phyloP scores from a whole-genome alignment of 495 filamentous ascomycete genomes.

The Penicillium coprophilum region DNA sequence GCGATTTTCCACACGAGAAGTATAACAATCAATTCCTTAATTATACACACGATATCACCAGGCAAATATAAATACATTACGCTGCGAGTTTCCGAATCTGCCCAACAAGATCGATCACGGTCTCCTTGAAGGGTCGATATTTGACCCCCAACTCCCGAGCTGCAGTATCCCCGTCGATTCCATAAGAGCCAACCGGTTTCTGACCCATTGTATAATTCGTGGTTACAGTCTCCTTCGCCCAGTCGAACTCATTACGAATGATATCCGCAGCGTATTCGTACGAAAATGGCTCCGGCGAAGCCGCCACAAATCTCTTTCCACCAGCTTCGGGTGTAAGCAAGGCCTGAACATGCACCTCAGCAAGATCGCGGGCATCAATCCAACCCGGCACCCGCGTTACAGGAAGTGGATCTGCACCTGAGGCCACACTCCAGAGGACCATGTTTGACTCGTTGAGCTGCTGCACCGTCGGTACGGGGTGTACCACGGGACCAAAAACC shows the following conservation, averaged over 20 bases:
- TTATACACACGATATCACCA: no score
- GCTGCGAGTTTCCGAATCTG: slow-evolving; percentile 65
- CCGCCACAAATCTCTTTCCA: slow-evolving; percentile 38
- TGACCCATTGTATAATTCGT: slow-evolving; percentile 31
- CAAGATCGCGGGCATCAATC: slow-evolving; percentile 49
- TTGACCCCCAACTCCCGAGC: slow-evolving; percentile 38
- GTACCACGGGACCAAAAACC: slow-evolving; percentile 47
- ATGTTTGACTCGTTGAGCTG: slow-evolving; percentile 42
- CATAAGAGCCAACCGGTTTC: slow-evolving; percentile 26
- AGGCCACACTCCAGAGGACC: slow-evolving; percentile 36
- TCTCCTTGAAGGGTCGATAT: slow-evolving; percentile 42
- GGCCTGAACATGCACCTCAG: slow-evolving; percentile 43
- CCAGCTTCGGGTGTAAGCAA: slow-evolving; percentile 31
- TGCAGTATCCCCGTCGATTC: slow-evolving; percentile 44
- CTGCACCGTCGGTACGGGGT: slow-evolving; percentile 30
- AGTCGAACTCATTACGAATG: slow-evolving; percentile 33
- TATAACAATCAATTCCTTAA: no score
- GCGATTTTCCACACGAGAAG: no score
- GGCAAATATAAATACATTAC: slow-evolving; percentile 62
- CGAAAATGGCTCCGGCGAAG: slow-evolving; percentile 38
- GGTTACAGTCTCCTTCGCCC: slow-evolving; percentile 26
- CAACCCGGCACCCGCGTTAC: slow-evolving; percentile 36
- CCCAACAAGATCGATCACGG: slow-evolving; percentile 27
- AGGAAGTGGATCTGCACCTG: slow-evolving; percentile 30
- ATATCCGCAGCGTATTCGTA: slow-evolving; percentile 41